Conservation (phyloP, 140 eudicot species). For the Erigeron philadelphicus region DNA sequence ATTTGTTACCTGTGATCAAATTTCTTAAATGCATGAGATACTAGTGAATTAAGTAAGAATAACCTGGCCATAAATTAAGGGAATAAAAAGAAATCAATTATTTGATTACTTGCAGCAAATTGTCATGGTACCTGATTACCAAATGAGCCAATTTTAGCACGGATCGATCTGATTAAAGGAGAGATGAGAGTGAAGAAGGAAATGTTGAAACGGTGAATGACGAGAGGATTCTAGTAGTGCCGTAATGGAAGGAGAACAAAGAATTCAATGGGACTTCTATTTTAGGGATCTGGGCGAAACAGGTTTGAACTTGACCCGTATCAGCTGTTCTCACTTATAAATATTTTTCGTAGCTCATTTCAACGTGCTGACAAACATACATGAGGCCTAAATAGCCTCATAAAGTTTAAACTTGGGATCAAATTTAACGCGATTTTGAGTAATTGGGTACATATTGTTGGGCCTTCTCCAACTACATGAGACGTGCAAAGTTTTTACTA, state of each 20-base stretch:
- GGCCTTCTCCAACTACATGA: not conserved
- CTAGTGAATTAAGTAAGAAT: not conserved
- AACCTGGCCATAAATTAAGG: not conserved
- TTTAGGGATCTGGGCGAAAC: slow-evolving; percentile 1
- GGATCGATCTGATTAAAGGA: not conserved
- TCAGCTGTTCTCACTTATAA: not conserved
- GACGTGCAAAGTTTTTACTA: not conserved
- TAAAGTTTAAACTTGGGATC: not conserved
- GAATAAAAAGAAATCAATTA: not conserved
- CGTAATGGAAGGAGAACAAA: not conserved
- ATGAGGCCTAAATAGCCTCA: slow-evolving; percentile 1
- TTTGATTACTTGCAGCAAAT: not conserved
- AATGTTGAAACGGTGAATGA: slow-evolving; percentile 5
- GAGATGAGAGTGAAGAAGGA: slow-evolving; percentile 9
- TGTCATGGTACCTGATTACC: not conserved
- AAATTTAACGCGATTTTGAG: not conserved
- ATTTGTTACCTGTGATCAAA: not conserved
- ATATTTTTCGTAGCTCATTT: not conserved
- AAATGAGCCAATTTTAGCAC: not conserved
- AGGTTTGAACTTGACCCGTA: not conserved
- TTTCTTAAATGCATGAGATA: slow-evolving; percentile 1
- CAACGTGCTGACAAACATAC: not conserved
- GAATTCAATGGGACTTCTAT: not conserved
- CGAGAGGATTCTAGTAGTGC: not conserved
- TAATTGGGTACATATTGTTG: not conserved